Base-by-base conservation (phyloP, 805 yeast genomes). In the Metschnikowia dekortorum region DNA sequence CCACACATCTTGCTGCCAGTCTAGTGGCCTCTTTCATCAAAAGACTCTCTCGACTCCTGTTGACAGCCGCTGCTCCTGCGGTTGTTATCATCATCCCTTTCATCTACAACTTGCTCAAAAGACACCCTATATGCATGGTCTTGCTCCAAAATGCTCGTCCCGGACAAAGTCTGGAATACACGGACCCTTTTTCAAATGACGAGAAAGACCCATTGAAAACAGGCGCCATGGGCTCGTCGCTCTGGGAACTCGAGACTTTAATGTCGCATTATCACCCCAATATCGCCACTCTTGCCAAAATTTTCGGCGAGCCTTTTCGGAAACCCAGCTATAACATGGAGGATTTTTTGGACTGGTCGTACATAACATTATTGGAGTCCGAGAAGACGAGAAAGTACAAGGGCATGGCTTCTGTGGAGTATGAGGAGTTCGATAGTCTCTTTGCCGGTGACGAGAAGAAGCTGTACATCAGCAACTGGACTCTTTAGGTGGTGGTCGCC, bases 71-170 rank as follows among this genome's bases (percentile, higher is more conserved):
- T 29, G 96, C 97, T 2, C 79, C 96, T 1, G 97, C 97, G 2
- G 82, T 88, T 37, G 95, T 92, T 14, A 81, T 89, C 2, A 78
- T 89, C 11, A 78, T 92, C 18, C 98, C 99, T n/a, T 89, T 94
- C 65, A 78, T 90, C 10, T 92, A 92, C 71, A 92, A 92, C 66
- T 76, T 90, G 55, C 68, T 94, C 61, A 92, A 89, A 64, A 82
- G 89, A 60, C 99, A 94, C 68, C 97, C 97, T 40, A 82, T 91
- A 5, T 91, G 97, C 74, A 92, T 91, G 96, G 73, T 85, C 26
- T 73, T 92, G 78, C 76, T 92, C 39, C 98, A 94, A 61, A 74
- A 77, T 41, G 61, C 78, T 1, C 60, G 64, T 2, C 52, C 47
- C 0, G 63, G 64, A 6, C 57, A 55, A 5, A 39, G 48, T 6